Evolutionary conservation across 805 yeast genomes (phyloP), one percentile per base, ranked within the genome.

Genomic region (Candida ortonii): DNA sequence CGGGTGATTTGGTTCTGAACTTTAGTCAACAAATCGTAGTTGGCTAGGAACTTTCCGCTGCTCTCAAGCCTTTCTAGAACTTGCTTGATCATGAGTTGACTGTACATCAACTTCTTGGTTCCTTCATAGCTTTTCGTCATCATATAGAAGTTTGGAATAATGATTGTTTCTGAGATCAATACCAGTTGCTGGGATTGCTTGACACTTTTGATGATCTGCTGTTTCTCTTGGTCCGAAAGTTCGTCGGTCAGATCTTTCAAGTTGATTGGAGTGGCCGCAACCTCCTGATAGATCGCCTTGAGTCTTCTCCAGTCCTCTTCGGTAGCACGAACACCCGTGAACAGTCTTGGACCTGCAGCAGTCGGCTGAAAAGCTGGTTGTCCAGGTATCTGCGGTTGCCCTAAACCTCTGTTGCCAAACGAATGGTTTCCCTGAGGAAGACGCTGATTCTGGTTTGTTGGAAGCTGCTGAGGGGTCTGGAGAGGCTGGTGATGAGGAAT

Each of bases 51-150:
- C 43, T 76, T 68, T 9, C 59, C 58, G 5, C 49, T 44, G 21
- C 44, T 46, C 38, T 78, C 73, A 45, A 86, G 65, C 28, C 74
- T 78, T 33, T 85, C 93, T 46, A 80, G 62, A 41, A 86, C 83
- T 53, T 80, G 83, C 50, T 78, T 80, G 27, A 85, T 78, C 80
- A 86, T 80, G 41, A 78, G 71, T 59, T 86, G 80, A 69, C 84
- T 76, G 53, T 84, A 89, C 40, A 88, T 70, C 39, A 88, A 71
- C 46, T 84, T 74, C 50, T 76, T 78, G 1, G 95, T 82, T 7
- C 85, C 89, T 31, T 79, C 84, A 30, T 70, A 72, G 55, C 83
- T 84, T 48, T 80, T 78, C 1, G 95, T 83, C 41, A 85, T 67
- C 39, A 82, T 72, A 52, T 75, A 87, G 50, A 84, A 85, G 52